Evolutionary conservation across 495 filamentous ascomycete genomes (phyloP), one percentile per base, ranked within the genome.

Genomic region (Lophiostoma macrostomum): DNA sequence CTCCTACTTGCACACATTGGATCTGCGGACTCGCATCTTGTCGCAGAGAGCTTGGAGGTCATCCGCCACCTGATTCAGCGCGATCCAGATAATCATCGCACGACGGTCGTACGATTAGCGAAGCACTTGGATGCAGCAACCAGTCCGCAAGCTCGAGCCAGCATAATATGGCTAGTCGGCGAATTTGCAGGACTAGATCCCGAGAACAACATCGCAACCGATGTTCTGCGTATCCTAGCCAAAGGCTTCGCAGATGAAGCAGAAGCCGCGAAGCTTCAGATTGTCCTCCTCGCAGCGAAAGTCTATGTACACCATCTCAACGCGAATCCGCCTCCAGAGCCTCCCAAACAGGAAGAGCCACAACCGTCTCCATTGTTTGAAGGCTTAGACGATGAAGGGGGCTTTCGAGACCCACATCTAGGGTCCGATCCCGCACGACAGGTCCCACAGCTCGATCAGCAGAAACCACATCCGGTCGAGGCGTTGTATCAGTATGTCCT

Each of bases 131-230:
- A 96, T 52, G 82, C 82, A 3, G 85, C 87, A 7, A 90, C 83
- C 1, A 87, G 88, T 50, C 81, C 93, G 4, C 83, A 86, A 46
- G 94, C 93, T 3, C 77, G 93, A 47, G 91, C 94, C 12, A 91
- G 84, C 27, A 96, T 97, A 53, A 87, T 97, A 58, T 98, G 93
- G 93, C 82, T 98, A 3, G 91, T 98, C 0, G 93, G 93, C 42
- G 93, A 98, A 69, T 97, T 89, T 61, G 81, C 93, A 1, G 87
- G 87, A 0, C 60, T 84, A 10, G 83, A 91, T 51, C 77, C 82
- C 2, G 84, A 86, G 56, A 80, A 88, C 44, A 94, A 93, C 64
- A 88, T 98, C 50, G 93, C 94, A 0, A 81, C 91, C 0, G 93
- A 98, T 64, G 91, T 96, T 16, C 75, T 97, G 2, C 81, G 94